These are phyloP conservation scores for Trichoderma breve DNA, from an alignment of 2,329 filamentous ascomycete genomes.

Conservation along the genomic window DNA sequence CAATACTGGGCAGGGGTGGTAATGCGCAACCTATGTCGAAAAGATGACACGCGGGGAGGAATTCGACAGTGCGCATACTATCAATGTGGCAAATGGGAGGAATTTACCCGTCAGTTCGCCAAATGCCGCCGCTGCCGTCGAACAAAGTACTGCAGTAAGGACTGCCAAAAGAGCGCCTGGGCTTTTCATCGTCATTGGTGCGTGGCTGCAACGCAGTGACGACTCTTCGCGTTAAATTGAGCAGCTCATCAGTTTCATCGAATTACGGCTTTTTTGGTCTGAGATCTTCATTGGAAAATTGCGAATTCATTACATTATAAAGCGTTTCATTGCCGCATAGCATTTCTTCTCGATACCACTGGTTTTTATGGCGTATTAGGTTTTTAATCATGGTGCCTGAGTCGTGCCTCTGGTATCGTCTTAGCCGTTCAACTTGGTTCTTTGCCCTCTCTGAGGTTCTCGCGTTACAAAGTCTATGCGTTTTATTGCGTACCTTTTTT, in stretches of 20 bases:
- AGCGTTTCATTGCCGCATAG: constrained; percentile 41
- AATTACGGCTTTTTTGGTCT: constrained; percentile 28
- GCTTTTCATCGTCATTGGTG: constrained; percentile 98
- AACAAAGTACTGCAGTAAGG: constrained; percentile 99
- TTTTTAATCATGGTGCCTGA: constrained; percentile 13
- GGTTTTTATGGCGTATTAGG: constrained; percentile 29
- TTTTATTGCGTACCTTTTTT: not conserved
- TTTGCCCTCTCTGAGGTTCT: not conserved
- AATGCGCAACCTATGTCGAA: constrained; percentile 97
- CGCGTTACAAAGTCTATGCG: not conserved
- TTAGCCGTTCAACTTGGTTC: not conserved
- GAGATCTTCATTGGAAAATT: constrained; percentile 31
- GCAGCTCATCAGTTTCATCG: not conserved
- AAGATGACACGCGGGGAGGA: constrained; percentile 90
- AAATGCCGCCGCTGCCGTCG: constrained; percentile 94
- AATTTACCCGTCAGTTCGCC: constrained; percentile 93
- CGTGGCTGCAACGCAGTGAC: constrained; percentile 64
- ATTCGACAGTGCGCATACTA: constrained; percentile 98
- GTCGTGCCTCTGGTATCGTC: not conserved
- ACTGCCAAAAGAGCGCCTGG: constrained; percentile 99
- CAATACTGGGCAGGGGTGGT: constrained; percentile 99
- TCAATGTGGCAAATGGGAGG: constrained; percentile 97
- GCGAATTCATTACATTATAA: constrained; percentile 42
- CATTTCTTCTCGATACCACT: constrained; percentile 47
- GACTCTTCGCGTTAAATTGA: not conserved